Evolutionary conservation across 805 yeast species (phyloP).

Genomic region (Metschnikowia kofuensis): DNA sequence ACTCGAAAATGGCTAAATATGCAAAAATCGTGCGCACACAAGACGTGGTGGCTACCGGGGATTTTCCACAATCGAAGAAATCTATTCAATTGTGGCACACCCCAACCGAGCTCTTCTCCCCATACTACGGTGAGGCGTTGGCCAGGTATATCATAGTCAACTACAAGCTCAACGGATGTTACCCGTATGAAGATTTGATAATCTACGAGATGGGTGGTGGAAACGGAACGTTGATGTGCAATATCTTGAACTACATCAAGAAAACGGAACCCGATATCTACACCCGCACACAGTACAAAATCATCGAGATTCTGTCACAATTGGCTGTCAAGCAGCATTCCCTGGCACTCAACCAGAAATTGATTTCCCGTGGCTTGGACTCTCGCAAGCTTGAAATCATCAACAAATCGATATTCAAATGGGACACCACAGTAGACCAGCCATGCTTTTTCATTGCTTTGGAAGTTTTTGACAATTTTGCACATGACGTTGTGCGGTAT

Average conservation of each 20-base stretch:
- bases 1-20: slow-evolving; percentile 23
- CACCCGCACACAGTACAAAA: slow-evolving; percentile 59
- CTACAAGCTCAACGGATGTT: slow-evolving; percentile 59
- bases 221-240: slow-evolving; percentile 80
- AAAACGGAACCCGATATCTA: slow-evolving; percentile 72
- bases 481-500: slow-evolving; percentile 79
- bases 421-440: slow-evolving; percentile 57
- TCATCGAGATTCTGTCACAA: slow-evolving; percentile 67
- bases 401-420: slow-evolving; percentile 73
- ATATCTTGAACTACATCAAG: slow-evolving; percentile 63
- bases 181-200: slow-evolving; percentile 67
- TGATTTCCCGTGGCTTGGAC: slow-evolving; percentile 46
- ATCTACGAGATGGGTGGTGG: slow-evolving; percentile 92
- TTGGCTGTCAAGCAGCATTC: slow-evolving; percentile 56
- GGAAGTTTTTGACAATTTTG: slow-evolving; percentile 80
- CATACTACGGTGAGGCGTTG: slow-evolving; percentile 80
- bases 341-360: slow-evolving; percentile 33
- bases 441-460: slow-evolving; percentile 77
- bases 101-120: slow-evolving; percentile 82
- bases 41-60: slow-evolving; percentile 18
- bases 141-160: slow-evolving; percentile 76
- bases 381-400: slow-evolving; percentile 56
- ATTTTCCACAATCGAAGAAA: slow-evolving; percentile 20
- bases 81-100: slow-evolving; percentile 83
- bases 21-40: slow-evolving; percentile 26